phyloP scores from a whole-genome alignment of 257 asterid species.

The Solanum okadae region DNA sequence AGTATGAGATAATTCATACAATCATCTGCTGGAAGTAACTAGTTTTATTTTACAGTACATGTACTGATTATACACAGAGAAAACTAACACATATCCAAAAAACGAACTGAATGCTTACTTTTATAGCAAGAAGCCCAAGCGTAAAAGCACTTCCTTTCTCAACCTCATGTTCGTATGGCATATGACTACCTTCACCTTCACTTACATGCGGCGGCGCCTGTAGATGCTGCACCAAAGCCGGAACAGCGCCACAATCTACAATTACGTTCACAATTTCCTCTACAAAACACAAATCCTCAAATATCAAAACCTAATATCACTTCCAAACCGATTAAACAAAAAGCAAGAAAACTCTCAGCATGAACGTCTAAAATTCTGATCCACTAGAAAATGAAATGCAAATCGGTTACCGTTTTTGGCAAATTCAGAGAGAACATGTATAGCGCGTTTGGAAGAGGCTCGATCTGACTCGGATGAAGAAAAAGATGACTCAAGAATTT shows the following conservation, averaged over 20 bases:
- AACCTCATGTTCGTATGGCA: conserved; percentile 74
- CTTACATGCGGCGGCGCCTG: conserved; percentile 40
- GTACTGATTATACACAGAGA: neutral
- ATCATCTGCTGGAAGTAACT: neutral
- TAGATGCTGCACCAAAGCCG: conserved; percentile 69
- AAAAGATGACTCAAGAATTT: conserved; percentile 47
- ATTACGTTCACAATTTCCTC: conserved; percentile 85
- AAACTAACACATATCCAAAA: neutral
- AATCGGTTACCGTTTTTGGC: conserved; percentile 55
- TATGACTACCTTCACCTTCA: conserved; percentile 37
- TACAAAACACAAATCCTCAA: conserved; percentile 28
- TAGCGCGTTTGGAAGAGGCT: conserved; percentile 49
- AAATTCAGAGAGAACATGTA: conserved; percentile 58
- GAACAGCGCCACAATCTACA: conserved; percentile 93
- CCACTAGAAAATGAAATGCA: conserved; percentile 15
- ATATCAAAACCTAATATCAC: conserved; percentile 9
- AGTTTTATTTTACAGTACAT: neutral
- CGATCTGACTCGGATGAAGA: conserved; percentile 47
- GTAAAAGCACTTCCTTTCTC: conserved; percentile 99
- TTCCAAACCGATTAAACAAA: neutral
- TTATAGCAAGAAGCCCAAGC: conserved; percentile 89
- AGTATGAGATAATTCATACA: neutral
- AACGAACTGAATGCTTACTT: conserved; percentile 32
- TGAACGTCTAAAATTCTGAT: neutral
- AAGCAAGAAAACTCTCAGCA: neutral